phyloP scores from a whole-genome alignment of 2,329 filamentous ascomycete genomes.

The Microcera coccophila region DNA sequence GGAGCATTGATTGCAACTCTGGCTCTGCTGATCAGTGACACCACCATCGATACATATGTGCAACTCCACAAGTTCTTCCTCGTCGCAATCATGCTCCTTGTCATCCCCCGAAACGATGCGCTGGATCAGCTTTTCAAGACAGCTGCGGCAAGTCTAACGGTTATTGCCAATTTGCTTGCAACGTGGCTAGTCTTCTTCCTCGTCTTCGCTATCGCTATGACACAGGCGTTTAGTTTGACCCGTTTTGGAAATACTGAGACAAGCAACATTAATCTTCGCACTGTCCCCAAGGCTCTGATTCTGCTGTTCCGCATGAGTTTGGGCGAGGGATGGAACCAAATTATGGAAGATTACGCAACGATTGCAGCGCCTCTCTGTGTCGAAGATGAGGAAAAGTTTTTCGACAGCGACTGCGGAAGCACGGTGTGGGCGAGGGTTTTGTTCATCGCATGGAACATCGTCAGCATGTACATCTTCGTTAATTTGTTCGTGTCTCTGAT shows the following conservation, averaged over 20 bases:
- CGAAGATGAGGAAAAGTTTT: slow-evolving; percentile 67
- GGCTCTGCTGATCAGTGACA: slow-evolving; percentile 65
- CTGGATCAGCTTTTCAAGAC: slow-evolving; percentile 99
- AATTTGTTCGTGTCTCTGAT: slow-evolving; percentile 98
- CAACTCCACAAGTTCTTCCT: slow-evolving; percentile 93
- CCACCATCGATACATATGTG: slow-evolving; percentile 59
- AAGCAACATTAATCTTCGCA: slow-evolving; percentile 86
- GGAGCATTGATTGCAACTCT: slow-evolving; percentile 77
- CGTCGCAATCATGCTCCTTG: slow-evolving; percentile 79
- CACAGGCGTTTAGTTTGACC: slow-evolving; percentile 92
- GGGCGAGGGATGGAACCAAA: slow-evolving; percentile 92
- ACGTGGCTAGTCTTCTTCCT: slow-evolving; percentile 98
- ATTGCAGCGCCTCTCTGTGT: slow-evolving; percentile 81
- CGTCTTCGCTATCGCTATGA: slow-evolving; percentile 93
- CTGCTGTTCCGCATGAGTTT: slow-evolving; percentile 89
- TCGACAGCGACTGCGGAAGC: slow-evolving; percentile 89
- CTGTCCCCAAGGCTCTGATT: slow-evolving; percentile 88
- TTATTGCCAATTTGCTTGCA: slow-evolving; percentile 86
- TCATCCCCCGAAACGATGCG: slow-evolving; percentile 95
- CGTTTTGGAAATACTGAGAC: slow-evolving; percentile 72
- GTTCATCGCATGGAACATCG: slow-evolving; percentile 96
- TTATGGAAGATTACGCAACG: slow-evolving; percentile 92
- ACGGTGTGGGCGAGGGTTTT: slow-evolving; percentile 80
- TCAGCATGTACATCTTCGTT: slow-evolving; percentile 99
- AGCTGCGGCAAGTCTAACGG: slow-evolving; percentile 84